Evolutionary conservation across 495 filamentous ascomycete species (phyloP).

Genomic region (Penicillium pancosmium): DNA sequence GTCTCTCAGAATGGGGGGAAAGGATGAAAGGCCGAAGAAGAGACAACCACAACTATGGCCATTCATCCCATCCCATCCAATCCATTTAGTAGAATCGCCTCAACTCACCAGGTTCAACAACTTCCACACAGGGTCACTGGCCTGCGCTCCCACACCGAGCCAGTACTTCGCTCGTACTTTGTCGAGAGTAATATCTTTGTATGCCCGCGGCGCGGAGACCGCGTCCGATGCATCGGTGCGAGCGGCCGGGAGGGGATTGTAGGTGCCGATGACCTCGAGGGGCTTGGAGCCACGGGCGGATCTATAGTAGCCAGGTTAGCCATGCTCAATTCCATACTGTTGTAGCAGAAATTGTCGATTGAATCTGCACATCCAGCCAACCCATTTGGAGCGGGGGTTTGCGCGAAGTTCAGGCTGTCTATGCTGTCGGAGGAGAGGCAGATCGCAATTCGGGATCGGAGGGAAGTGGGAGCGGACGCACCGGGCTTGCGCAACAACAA

Average conservation of each 20-base stretch:
- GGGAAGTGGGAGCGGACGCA: conserved; percentile 41
- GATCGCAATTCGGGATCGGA: not conserved
- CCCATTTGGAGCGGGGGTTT: not conserved
- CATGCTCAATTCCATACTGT: conserved; percentile 2
- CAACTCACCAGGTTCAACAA: conserved; percentile 77
- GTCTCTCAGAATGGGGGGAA: not conserved
- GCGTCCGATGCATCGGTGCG: conserved; percentile 63
- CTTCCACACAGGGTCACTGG: conserved; percentile 85
- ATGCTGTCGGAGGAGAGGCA: not conserved
- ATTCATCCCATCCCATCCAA: not conserved
- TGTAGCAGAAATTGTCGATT: not conserved
- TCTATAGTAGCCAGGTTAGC: conserved; percentile 21
- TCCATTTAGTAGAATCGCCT: not conserved
- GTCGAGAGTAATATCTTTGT: conserved; percentile 92
- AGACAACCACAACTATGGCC: too few relatives aligned
- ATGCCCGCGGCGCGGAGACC: conserved; percentile 59
- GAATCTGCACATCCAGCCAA: not conserved
- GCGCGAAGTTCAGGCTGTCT: not conserved
- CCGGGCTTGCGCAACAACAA: conserved; percentile 95
- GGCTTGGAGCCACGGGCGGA: conserved; percentile 82
- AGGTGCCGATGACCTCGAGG: conserved; percentile 93
- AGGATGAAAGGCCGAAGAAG: not conserved
- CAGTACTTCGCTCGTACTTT: conserved; percentile 83
- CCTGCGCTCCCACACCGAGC: conserved; percentile 95
- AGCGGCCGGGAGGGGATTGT: conserved; percentile 82